These are phyloP conservation scores for Lachnellula suecica DNA, from an alignment of 2,329 filamentous ascomycete genomes.

Conservation along the genomic window DNA sequence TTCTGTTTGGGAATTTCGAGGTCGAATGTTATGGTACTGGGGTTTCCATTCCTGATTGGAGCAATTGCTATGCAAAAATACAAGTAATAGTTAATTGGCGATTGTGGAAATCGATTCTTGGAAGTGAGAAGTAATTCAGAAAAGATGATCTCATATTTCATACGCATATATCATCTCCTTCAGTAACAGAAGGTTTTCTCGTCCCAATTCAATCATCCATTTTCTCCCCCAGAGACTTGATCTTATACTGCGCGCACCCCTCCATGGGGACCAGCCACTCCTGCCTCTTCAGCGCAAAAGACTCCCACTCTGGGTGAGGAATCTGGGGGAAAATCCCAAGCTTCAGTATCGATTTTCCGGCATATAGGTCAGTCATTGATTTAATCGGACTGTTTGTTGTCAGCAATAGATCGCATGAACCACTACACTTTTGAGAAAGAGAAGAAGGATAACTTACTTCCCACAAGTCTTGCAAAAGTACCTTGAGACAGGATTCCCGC, in stretches of 20 bases:
- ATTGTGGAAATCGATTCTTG: too few species aligned
- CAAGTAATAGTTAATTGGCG: too few species aligned
- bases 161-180: too few species aligned
- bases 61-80: too few species aligned
- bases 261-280: constrained; percentile 32
- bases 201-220: background rate
- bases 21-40: too few species aligned
- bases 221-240: background rate
- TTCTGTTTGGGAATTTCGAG: too few species aligned
- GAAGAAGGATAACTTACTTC: constrained; percentile 35
- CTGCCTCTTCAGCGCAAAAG: constrained; percentile 43
- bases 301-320: constrained; percentile 44
- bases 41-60: too few species aligned
- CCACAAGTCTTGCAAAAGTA: constrained; percentile 46
- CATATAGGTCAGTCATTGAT: constrained; percentile 39
- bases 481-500: constrained; percentile 44
- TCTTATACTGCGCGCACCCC: constrained; percentile 22
- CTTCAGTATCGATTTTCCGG: constrained; percentile 47
- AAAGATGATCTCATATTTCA: too few species aligned
- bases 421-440: background rate
- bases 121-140: too few species aligned
- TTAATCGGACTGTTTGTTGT: constrained; percentile 41
- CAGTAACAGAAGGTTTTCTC: too few species aligned
- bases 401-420: background rate
- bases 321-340: constrained; percentile 50